Base-by-base conservation (phyloP, 2,329 filamentous ascomycete genomes). In the Talaromyces amestolkiae region DNA sequence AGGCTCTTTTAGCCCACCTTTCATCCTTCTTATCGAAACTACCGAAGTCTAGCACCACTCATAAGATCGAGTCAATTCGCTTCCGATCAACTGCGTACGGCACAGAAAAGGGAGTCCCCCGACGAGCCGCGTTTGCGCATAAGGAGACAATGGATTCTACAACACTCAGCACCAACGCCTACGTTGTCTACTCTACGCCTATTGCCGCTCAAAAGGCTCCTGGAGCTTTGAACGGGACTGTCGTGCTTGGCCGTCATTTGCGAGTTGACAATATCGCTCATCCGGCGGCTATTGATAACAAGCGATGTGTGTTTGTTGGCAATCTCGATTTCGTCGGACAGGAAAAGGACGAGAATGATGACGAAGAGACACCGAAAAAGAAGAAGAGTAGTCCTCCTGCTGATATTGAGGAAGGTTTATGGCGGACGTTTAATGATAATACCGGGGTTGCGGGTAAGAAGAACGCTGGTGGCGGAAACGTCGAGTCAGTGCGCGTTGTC, bases 291-390 rank as follows among this genome's bases (percentile, higher is more conserved):
- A 87, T 89, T 19, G 94, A 96, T 74, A 89, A 97, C 77, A 89
- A 90, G 66, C 90, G 93, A 63, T 99, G 95, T 77, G 89, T 99
- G 17, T 99, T 99, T 74, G 91, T 99, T 31, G 95, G 95, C 56
- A 99, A 99, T 74, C 85, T 99, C 1, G 93, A 92, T 59, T 99
- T 99, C 73, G 92, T 99, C 17, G 94, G 97, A 73, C 92, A 97
- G 70, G 93, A 97, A 79, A 91, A 86, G 45, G 83, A 90, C 60
- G 86, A 83, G 53, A 79, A 80, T 19, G 81, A 86, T 59, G 84
- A 88, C 39, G 87, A 87, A 47, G 89, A 86, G 60, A 85, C 89
- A 53, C n/a, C 56, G 10, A 56, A 39, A n/a, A 68, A 64, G 47
- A 91, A 91, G 74, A 92, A 91, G 78, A 87, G 82, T 70, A 74